Evolutionary conservation across 768 basidiomycete genomes (phyloP).

Genomic region (Auriscalpium microsporum): DNA sequence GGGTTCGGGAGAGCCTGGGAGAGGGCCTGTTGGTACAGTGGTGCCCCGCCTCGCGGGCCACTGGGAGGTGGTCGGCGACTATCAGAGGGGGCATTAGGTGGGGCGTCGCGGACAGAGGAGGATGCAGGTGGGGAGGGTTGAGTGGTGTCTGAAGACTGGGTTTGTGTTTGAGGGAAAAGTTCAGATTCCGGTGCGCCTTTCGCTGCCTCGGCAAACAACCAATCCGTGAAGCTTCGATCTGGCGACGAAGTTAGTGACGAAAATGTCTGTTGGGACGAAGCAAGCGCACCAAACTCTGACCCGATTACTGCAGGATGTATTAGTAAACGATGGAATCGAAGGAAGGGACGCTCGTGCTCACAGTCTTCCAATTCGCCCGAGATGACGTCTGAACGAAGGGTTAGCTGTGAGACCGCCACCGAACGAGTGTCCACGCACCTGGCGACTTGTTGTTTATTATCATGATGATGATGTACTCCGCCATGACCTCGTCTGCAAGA

Average conservation of each 20-base stretch:
- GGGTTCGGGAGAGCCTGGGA: conserved; percentile 11
- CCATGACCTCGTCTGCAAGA: conserved; percentile 74
- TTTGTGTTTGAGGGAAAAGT: conserved; percentile 14
- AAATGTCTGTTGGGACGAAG: not conserved
- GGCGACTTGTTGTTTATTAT: conserved; percentile 85
- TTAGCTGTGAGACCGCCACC: not conserved
- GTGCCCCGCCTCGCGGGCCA: conserved; percentile 41
- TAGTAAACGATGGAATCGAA: conserved; percentile 1
- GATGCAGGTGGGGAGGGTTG: conserved; percentile 15
- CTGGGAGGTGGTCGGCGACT: conserved; percentile 36
- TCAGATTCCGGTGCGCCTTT: conserved; percentile 51
- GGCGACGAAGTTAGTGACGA: conserved; percentile 14
- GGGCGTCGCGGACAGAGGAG: conserved; percentile 20
- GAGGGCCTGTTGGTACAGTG: conserved; percentile 66
- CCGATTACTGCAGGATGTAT: conserved; percentile 49
- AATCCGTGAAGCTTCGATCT: conserved; percentile 83
- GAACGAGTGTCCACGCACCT: conserved; percentile 35
- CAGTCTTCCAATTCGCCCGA: conserved; percentile 81
- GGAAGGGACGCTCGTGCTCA: conserved; percentile 22
- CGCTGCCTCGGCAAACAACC: conserved; percentile 77
- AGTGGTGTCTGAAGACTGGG: conserved; percentile 25
- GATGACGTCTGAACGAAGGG: conserved; percentile 57
- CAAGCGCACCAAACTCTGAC: conserved; percentile 60
- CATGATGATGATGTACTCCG: conserved; percentile 93
- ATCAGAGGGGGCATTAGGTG: conserved; percentile 29